Evolutionary conservation across 2,329 filamentous ascomycete species (phyloP), one percentile per base, ranked within the genome.

Genomic region (Sarocladiaceae sp.): DNA sequence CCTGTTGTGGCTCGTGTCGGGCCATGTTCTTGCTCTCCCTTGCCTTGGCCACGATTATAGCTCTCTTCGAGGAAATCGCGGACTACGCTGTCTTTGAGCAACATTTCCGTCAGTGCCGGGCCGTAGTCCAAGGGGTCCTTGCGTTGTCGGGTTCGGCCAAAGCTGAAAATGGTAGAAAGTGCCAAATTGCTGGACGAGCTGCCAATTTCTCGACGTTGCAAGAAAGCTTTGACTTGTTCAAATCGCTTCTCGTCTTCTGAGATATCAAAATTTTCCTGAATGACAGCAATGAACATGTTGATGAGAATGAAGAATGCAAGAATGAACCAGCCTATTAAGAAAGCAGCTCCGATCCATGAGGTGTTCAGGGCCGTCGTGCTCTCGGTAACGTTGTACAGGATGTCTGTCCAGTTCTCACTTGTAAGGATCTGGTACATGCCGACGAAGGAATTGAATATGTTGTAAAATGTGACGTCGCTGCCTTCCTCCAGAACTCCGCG

Each of bases 241-340:
- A 97, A 72, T 18, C 95, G 90, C 71, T 99, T 99, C 67, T 97
- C 92, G 65, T 99, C 95, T 66, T 99, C 94, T 3, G 92, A 96
- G 23, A 99, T 91, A 70, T 99, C 94, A 66, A 99, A 99, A 64
- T 96, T 99, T 66, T 99, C 94, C 68, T 99, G 94, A 58, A 99
- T 99, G 72, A 99, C 94, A 77, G 94, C 94, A 88, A 99, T 97
- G 76, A 99, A 99, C 94, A 99, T 99, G 65, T 97, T 99, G 73
- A 99, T 74, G 56, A 97, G 82, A 71, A 99, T 96, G 66, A 97
- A 93, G 68, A 95, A 97, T 5, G 91, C 81, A 39, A 99, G 79
- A 53, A 96, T 94, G 69, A 96, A 97, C 94, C 94, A 99, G 59
- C 92, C 80, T 57, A 97, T 90, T 59, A 96, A 79, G 61, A 99